A percentile compares a stretch with the other conserved stretches of the same genome.
These are phyloP conservation scores for Handroanthus guayacan DNA, from an alignment of 257 asterid genomes.

Conservation along the genomic window DNA sequence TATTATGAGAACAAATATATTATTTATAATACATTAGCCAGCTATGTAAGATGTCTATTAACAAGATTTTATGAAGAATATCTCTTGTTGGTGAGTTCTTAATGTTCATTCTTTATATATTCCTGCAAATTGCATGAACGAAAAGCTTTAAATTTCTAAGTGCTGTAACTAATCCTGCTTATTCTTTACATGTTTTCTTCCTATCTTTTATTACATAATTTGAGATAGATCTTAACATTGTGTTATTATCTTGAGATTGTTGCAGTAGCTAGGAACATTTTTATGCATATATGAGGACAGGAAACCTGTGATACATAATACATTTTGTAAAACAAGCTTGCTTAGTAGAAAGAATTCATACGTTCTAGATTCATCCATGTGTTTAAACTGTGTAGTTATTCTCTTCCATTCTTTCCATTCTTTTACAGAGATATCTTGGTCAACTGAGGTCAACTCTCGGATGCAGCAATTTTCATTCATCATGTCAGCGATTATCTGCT, in stretches of 20 bases:
- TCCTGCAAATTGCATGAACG: not conserved
- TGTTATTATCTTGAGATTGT: not conserved
- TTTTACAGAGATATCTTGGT: slow-evolving; percentile 35
- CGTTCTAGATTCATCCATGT: not conserved
- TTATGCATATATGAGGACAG: not conserved
- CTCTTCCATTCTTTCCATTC: not conserved
- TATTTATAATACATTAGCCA: not conserved
- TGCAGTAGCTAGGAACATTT: not conserved
- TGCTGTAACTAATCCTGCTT: not conserved
- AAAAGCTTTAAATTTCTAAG: not conserved
- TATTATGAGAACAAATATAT: not conserved
- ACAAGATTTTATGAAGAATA: too few relatives aligned
- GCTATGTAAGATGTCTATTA: too few relatives aligned
- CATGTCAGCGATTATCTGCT: slow-evolving; percentile 24
- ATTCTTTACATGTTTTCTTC: not conserved
- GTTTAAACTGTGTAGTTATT: not conserved
- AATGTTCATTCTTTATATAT: not conserved
- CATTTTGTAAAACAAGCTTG: slow-evolving; percentile 18
- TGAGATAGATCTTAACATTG: not conserved
- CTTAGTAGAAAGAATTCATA: not conserved
- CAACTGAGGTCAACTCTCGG: slow-evolving; percentile 34
- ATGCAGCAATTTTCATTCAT: slow-evolving; percentile 6
- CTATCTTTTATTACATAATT: not conserved
- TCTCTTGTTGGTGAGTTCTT: not conserved
- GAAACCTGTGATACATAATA: not conserved